Conservation (phyloP, 176 grass and related monocot genomes). For the Pontederia crassipes region DNA sequence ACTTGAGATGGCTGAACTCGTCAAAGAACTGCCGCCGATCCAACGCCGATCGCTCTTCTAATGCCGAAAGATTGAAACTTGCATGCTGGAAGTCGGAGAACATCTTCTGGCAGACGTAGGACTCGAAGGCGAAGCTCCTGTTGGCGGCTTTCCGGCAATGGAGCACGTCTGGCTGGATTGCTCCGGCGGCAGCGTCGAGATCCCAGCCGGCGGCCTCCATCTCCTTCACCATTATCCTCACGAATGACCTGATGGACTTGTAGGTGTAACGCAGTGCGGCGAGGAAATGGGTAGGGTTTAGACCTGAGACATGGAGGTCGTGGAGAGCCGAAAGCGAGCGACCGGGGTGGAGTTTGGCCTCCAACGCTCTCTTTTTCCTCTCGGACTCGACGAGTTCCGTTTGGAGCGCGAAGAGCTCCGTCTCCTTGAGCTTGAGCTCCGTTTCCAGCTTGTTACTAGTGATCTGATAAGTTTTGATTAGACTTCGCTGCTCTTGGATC, state of each 20-base stretch:
- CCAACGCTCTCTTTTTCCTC: constrained; percentile 36
- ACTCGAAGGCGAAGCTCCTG: constrained; percentile 60
- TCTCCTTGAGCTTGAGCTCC: constrained; percentile 40
- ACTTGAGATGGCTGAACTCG: constrained; percentile 73
- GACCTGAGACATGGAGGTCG: constrained; percentile 69
- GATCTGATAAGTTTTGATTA: constrained; percentile 90
- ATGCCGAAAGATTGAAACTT: constrained; percentile 62
- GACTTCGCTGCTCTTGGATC: constrained; percentile 66
- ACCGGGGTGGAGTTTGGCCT: constrained; percentile 58
- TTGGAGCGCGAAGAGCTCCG: constrained; percentile 20
- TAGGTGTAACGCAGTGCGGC: constrained; percentile 53
- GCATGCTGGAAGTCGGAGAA: constrained; percentile 84
- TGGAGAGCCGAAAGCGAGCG: constrained; percentile 59
- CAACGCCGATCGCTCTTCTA: constrained; percentile 57
- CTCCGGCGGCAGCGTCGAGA: constrained; percentile 42
- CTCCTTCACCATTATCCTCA: constrained; percentile 45
- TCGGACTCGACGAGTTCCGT: constrained; percentile 33
- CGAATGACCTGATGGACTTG: constrained; percentile 82
- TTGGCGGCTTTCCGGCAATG: constrained; percentile 20
- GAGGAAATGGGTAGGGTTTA: constrained; percentile 90
- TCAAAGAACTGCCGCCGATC: constrained; percentile 62
- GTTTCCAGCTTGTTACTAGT: constrained; percentile 64
- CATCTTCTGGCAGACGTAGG: constrained; percentile 82
- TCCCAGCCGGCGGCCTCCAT: constrained; percentile 81
- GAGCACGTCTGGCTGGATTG: constrained; percentile 46